Base-by-base conservation (phyloP, 2,329 filamentous ascomycete species). In the Ophiocordyceps camponoti-saundersi region DNA sequence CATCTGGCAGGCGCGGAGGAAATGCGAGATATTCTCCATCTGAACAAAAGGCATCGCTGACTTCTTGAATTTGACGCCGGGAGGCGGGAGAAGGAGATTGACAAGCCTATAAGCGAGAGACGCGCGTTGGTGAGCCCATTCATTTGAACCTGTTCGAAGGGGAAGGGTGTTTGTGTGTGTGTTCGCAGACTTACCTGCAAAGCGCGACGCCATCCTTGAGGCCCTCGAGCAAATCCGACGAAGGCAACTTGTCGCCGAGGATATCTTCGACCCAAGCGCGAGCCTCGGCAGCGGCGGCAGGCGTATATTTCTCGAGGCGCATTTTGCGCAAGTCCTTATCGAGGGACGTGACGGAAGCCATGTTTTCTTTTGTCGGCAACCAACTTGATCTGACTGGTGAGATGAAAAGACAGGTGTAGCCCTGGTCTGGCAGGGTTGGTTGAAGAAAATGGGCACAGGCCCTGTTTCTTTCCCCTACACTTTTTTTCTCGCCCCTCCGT, bases 21-120 rank as follows among this genome's bases (percentile, higher is more conserved):
- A 98, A 60, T 94, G 86, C 5, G 89, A 93, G 59, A 98, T 95
- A 62, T 98, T 98, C 64, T 98, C 92, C 89, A 96, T 96, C 65
- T 98, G 92, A 40, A 96, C 90, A 61, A 98, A 98, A 0, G 92
- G 92, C 90, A 96, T 96, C 40, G 79, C 68, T 1, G 89, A 95
- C 59, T 82, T 73, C 67, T 96, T 96, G 75, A 84, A 96, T 62
- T 82, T 87, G 65, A 95, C 77, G 30, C 82, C 82, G 0, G 85
- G 85, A 16, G 81, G 77, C 23, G 85, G 84, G 36, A 83, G 65
- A 30, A 77, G 84, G 48, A 90, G 72, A 59, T 95, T 96, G 57
- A 86, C 77, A 46, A 96, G 79, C 59, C 87, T 92, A n/a, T 20
- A 7, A 53, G 6, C 8, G 15, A 11, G 6, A 52, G 16, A 2